Base-by-base conservation (phyloP, 2,329 filamentous ascomycete genomes). In the Xylariales sp. region DNA sequence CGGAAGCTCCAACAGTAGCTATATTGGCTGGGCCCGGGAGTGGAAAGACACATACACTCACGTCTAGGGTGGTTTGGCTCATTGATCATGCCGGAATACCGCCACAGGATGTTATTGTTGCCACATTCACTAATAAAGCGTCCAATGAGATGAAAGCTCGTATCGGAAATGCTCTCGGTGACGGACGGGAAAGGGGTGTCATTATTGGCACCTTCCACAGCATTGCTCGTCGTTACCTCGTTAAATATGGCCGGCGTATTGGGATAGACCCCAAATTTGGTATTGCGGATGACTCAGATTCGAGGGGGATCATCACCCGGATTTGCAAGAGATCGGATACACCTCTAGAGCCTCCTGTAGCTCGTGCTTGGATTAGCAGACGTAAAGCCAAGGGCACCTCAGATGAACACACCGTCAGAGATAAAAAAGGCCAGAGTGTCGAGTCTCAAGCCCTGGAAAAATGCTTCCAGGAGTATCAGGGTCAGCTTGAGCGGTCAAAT, bases 101-200 rank as follows among this genome's bases (percentile, higher is more conserved):
- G 64, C 95, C 95, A 75, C 89, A 92, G 82, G 93, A 97, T 81
- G 90, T 98, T 75, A 90, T 99, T 67, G 95, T 97, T 67, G 96
- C 95, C 69, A 98, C 95, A 0, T 99, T 99, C 77, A 99, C 96
- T 1, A 94, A 97, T 78, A 98, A 98, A 79, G 94, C 96, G 0
- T 93, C 94, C 18, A 88, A 84, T 18, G 95, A 98, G 82, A 99
- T 99, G 95, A 93, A 94, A 75, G 90, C 93, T 76, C 89, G 95
- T 7, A 93, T 98, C 64, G 89, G 90, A 0, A 90, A 87, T 66
- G 86, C 93, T n/a, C 85, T 98, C n/a, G 94, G 94, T 1, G 87
- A 91, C 68, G 90, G 90, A 5, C 82, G 90, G 16, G 92, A 94
- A 76, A 90, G 87, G 62, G 92, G 90, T 74, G 84, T 99, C 71